Evolutionary conservation across 2,329 filamentous ascomycete species (phyloP).

Genomic region (Fusarium liriodendri): DNA sequence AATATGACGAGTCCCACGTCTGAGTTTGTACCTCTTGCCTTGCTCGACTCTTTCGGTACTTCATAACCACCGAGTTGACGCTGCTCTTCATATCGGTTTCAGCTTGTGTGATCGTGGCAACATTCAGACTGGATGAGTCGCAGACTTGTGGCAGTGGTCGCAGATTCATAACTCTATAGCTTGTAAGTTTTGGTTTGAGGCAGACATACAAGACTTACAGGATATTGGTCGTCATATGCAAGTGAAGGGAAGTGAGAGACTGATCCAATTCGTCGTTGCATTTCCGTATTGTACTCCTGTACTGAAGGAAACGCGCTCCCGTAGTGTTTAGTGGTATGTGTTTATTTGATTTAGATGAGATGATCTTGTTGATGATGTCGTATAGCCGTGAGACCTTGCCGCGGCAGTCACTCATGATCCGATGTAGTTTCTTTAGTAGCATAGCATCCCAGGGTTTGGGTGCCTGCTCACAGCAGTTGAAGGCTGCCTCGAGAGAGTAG

Average conservation of each 20-base stretch:
- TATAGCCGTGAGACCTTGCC: background rate
- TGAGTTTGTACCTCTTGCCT: background rate
- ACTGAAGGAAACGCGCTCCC: slow-evolving; percentile 8
- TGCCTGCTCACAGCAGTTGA: background rate
- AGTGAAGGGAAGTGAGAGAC: slow-evolving; percentile 5
- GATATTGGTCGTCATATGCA: slow-evolving; percentile 17
- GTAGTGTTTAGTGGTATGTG: background rate
- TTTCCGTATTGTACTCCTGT: slow-evolving; percentile 1
- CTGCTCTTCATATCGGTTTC: background rate
- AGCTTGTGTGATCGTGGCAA: background rate
- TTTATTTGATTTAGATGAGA: background rate
- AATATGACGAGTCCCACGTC: background rate
- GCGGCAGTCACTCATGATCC: slow-evolving; percentile 5
- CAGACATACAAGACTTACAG: background rate
- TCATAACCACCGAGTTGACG: background rate
- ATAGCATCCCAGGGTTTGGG: slow-evolving; percentile 6
- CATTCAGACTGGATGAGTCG: background rate
- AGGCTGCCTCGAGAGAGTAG: background rate
- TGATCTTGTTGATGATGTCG: slow-evolving; percentile 4
- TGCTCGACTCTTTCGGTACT: background rate
- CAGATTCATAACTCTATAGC: slow-evolving; percentile 1
- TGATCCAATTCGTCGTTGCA: slow-evolving; percentile 3
- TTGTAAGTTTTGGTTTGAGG: background rate
- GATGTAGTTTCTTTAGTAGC: slow-evolving; percentile 6
- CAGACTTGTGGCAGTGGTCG: background rate